Evolutionary conservation across 176 grass and related monocot genomes (phyloP), one percentile per base, ranked within the genome.

Genomic region (Ensete ventricosum): DNA sequence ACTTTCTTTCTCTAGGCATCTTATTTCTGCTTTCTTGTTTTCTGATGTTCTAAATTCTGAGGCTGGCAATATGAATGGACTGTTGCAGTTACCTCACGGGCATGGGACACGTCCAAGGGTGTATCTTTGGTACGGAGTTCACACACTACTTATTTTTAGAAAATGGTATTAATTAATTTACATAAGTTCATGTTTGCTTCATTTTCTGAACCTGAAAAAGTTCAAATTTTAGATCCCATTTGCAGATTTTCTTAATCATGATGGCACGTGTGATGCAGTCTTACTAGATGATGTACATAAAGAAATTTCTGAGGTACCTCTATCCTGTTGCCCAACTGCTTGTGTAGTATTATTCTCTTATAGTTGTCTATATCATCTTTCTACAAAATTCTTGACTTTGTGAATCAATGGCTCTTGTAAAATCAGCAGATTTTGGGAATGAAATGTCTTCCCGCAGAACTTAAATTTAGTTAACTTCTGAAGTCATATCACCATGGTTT

Each of bases 181-280:
- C 14, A 20, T 50, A 19, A 19, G 8, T 14, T 11, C 14, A 26
- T 20, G 11, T 51, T 69, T 69, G 5, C 34, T 64, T 52, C 58
- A 64, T 63, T 51, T 69, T 50, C 19, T 74, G 25, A 78, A 64
- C 29, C 76, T 88, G 73, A 78, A 66, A 86, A 76, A 20, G 5
- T 5, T 29, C 55, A 68, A 76, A 76, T 78, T 78, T 80, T 85
- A 96, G 92, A 79, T 92, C 55, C 92, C 92, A 79, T 96, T 89
- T 90, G 92, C 92, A 96, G 89, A 96, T 90, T 92, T 92, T 80
- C 82, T 96, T 70, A 96, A 96, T 78, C 84, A 90, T 88, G 89
- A 92, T 14, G 76, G 76, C 17, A 19, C 11, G 64, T 90, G 78
- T 70, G 70, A 52, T 78, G 77, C 85, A 78, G n/a, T 88, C 57